These are phyloP conservation scores for Aspergillus eucalypticola DNA, from an alignment of 2,329 filamentous ascomycete genomes.

Conservation along the genomic window DNA sequence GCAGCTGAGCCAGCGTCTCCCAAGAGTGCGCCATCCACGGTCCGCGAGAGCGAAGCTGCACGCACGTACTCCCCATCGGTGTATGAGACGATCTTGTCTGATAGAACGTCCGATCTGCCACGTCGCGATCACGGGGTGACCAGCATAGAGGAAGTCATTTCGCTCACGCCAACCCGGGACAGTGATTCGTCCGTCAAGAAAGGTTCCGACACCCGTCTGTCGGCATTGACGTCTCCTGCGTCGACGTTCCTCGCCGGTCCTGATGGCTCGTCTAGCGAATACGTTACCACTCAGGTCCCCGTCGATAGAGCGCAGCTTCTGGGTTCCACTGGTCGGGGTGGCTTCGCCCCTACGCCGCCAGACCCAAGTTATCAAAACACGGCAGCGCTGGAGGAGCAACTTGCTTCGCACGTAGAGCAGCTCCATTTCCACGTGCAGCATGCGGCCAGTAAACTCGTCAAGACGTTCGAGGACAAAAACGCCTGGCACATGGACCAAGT, in stretches of 20 bases:
- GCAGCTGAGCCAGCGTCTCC: constrained; percentile 9
- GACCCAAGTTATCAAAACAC: constrained; percentile 25
- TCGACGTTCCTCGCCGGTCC: not conserved
- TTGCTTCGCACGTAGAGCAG: constrained; percentile 19
- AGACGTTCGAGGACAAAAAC: constrained; percentile 20
- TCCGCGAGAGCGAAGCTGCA: not conserved
- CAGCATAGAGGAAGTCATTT: not conserved
- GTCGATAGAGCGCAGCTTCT: not conserved
- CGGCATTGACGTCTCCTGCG: not conserved
- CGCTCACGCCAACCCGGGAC: not conserved
- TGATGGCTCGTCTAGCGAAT: not conserved
- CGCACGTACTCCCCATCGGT: constrained; percentile 4
- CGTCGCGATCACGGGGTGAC: not conserved
- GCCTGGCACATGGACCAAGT: constrained; percentile 27
- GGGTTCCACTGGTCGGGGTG: constrained; percentile 23
- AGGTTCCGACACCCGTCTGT: not conserved
- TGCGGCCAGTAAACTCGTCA: constrained; percentile 14
- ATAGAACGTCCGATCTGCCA: not conserved
- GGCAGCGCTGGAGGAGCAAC: constrained; percentile 24
- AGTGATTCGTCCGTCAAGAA: not conserved
- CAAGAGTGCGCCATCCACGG: not conserved
- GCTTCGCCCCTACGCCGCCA: constrained; percentile 28
- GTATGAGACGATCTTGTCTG: not conserved
- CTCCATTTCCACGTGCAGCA: constrained; percentile 25
- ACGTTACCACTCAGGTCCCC: not conserved